A percentile compares a stretch with the other conserved stretches of the same genome.
phyloP scores from a whole-genome alignment of 192 early-diverging fungal genomes.

The Funneliformis geosporum region DNA sequence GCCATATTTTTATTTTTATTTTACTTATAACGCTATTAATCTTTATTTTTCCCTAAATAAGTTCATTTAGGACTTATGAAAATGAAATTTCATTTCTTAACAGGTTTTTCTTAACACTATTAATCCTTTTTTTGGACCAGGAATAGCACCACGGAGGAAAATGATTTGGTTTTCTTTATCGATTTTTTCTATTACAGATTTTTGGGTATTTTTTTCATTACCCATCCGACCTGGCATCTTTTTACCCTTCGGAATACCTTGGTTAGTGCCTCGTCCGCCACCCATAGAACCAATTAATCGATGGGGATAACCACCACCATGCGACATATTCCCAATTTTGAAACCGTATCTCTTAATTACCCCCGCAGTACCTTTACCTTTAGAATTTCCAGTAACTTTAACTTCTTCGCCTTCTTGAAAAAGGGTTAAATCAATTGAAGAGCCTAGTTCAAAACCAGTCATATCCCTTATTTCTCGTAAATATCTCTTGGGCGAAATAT shows the following conservation, averaged over 20 bases:
- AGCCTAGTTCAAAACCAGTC: not conserved
- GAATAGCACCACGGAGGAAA: too few species aligned
- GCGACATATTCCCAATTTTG: not conserved
- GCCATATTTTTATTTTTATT: too few species aligned
- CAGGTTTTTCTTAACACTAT: too few species aligned
- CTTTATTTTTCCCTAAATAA: too few species aligned
- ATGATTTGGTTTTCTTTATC: too few species aligned
- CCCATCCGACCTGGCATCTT: conserved; percentile 12
- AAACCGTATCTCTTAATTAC: conserved; percentile 13
- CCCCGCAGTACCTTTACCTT: not conserved
- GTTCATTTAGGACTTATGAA: too few species aligned
- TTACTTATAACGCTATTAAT: too few species aligned
- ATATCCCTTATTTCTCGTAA: conserved; percentile 7
- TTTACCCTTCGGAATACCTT: not conserved
- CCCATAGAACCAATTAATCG: not conserved
- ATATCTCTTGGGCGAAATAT: not conserved
- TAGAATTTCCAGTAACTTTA: not conserved
- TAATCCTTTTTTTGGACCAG: too few species aligned
- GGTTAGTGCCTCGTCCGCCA: not conserved
- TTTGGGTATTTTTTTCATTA: not conserved
- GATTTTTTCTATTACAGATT: too few species aligned
- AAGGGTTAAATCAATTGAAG: not conserved
- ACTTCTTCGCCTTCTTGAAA: not conserved
- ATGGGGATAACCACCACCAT: not conserved
- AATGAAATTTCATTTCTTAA: too few species aligned